Evolutionary conservation across 371 early-diverging fungal genomes (phyloP).

Genomic region (Batrachochytrium dendrobatidis): DNA sequence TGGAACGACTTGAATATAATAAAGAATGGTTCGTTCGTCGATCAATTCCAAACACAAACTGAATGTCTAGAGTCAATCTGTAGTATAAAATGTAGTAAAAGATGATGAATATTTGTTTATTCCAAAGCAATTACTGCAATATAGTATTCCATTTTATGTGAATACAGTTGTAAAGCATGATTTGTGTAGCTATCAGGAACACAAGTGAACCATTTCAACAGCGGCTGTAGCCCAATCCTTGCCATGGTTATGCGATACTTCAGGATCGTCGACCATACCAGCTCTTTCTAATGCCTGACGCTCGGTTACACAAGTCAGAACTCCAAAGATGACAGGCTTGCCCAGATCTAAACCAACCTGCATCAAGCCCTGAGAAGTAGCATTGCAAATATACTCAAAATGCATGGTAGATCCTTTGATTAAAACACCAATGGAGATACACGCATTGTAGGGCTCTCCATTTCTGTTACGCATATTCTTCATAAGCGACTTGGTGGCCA

Average conservation of each 20-base stretch:
- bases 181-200: too few relatives aligned
- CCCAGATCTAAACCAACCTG: constrained; percentile 80
- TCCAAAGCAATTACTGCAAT: too few relatives aligned
- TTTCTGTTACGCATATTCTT: constrained; percentile 9
- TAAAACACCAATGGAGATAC: constrained; percentile 89
- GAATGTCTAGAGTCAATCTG: too few relatives aligned
- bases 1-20: too few relatives aligned
- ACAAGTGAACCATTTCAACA: constrained; percentile 76
- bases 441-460: constrained; percentile 64
- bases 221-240: constrained; percentile 94
- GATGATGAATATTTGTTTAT: too few relatives aligned
- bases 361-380: constrained; percentile 86
- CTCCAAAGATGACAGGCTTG: constrained; percentile 91
- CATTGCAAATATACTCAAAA: constrained; percentile 94
- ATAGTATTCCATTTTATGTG: too few relatives aligned
- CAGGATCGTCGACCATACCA: constrained; percentile 43
- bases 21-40: too few relatives aligned
- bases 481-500: constrained; percentile 75
- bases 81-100: too few relatives aligned
- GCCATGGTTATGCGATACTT: constrained; percentile 88
- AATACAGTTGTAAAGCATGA: too few relatives aligned
- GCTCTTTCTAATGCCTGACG: constrained; percentile 85
- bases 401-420: constrained; percentile 97
- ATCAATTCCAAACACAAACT: too few relatives aligned
- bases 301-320: constrained; percentile 88